Percentiles rank a stretch among this genome's conserved stretches.
phyloP scores from a whole-genome alignment of 139 green algal genomes.

The Pleodorina starrii region DNA sequence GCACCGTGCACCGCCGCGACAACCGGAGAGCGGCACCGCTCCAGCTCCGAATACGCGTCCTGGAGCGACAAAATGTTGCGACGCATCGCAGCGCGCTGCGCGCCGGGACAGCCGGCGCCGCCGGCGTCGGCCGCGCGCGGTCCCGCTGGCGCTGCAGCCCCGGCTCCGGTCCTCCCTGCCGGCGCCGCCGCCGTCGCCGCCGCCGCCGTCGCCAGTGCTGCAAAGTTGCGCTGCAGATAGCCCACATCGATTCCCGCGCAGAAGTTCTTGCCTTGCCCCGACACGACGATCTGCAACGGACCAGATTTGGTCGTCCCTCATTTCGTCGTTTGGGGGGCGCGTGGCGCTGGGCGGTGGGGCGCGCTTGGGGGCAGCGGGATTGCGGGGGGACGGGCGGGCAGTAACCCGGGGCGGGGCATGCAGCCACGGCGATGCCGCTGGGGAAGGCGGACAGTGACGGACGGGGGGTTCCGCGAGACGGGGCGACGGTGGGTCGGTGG shows the following conservation, averaged over 20 bases:
- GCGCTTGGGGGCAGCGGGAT: too few species aligned
- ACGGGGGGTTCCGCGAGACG: too few species aligned
- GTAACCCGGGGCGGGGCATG: too few species aligned
- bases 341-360: too few species aligned
- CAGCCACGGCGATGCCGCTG: too few species aligned
- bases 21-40: constrained; percentile 52
- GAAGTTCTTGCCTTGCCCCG: constrained; percentile 39
- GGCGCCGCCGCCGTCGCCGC: background rate
- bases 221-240: constrained; percentile 49
- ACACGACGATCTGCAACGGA: constrained; percentile 8
- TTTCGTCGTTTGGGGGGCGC: too few species aligned
- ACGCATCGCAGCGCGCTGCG: constrained; percentile 32
- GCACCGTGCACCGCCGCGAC: constrained; percentile 60
- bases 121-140: background rate
- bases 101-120: background rate
- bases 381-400: too few species aligned
- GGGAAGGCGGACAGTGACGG: too few species aligned
- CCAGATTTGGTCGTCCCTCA: too few species aligned
- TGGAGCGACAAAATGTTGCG: constrained; percentile 20
- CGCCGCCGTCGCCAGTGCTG: background rate
- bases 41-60: constrained; percentile 44
- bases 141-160: background rate
- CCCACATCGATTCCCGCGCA: constrained; percentile 57
- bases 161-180: too few species aligned
- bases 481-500: too few species aligned